Evolutionary conservation across 495 filamentous ascomycete species (phyloP).

Genomic region (Hypoxylon perforatum): DNA sequence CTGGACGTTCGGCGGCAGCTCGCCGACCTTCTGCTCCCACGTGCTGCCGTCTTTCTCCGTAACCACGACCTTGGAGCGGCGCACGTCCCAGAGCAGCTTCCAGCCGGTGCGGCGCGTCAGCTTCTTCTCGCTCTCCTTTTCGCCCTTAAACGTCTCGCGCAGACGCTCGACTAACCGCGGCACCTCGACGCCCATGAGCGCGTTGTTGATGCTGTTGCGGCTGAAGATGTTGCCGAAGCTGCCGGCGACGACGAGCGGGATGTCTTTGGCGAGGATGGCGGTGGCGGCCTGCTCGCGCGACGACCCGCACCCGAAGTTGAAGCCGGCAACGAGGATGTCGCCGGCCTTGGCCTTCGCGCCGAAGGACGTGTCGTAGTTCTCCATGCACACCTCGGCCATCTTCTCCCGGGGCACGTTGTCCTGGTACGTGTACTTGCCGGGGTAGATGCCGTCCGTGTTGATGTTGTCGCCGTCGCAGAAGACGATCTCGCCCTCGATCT

Average conservation of each 20-base stretch:
- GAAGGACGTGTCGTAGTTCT: slow-evolving; percentile 88
- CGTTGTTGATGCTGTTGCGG: slow-evolving; percentile 93
- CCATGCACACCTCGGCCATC: slow-evolving; percentile 92
- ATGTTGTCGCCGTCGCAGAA: slow-evolving; percentile 80
- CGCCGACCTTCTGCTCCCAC: slow-evolving; percentile 86
- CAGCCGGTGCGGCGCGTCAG: slow-evolving; percentile 88
- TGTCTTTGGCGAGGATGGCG: slow-evolving; percentile 84
- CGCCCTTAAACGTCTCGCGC: slow-evolving; percentile 67
- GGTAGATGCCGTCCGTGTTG: slow-evolving; percentile 87
- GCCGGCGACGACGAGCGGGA: slow-evolving; percentile 84
- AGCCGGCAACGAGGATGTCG: slow-evolving; percentile 87
- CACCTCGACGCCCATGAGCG: slow-evolving; percentile 84
- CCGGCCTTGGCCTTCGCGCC: slow-evolving; percentile 64
- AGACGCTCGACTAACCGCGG: slow-evolving; percentile 77
- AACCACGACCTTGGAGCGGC: slow-evolving; percentile 73
- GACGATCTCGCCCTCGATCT: slow-evolving; percentile 73
- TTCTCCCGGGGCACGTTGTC: slow-evolving; percentile 78
- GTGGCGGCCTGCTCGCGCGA: slow-evolving; percentile 89
- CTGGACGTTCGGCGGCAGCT: slow-evolving; percentile 89
- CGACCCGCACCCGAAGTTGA: slow-evolving; percentile 89
- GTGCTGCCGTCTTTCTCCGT: slow-evolving; percentile 68
- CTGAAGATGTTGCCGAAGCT: slow-evolving; percentile 92
- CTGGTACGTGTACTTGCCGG: slow-evolving; percentile 82
- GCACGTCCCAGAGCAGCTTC: slow-evolving; percentile 87
- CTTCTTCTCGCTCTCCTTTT: slow-evolving; percentile 63